phyloP scores from a whole-genome alignment of 306 rosid genomes.

The Coriaria nepalensis region DNA sequence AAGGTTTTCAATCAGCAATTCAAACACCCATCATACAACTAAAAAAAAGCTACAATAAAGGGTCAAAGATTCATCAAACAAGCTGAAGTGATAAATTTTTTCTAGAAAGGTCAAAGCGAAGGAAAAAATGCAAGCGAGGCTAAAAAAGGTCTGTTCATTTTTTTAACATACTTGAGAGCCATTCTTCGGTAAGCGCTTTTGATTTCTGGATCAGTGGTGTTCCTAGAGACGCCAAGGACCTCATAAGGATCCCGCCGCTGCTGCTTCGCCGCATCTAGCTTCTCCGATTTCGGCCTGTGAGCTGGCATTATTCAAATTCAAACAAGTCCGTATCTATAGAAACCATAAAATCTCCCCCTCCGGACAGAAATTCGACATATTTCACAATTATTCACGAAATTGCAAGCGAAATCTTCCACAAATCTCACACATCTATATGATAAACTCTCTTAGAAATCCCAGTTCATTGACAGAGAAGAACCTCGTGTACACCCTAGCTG shows the following conservation, averaged over 20 bases:
- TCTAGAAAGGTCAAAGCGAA: background rate
- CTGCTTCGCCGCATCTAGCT: constrained; percentile 46
- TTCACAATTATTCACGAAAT: constrained; percentile 16
- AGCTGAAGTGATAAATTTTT: background rate
- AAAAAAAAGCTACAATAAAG: too few relatives aligned
- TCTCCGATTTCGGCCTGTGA: constrained; percentile 71
- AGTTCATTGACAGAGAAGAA: background rate
- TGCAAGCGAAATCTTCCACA: constrained; percentile 10
- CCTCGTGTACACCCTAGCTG: constrained; percentile 6
- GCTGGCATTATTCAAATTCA: constrained; percentile 46
- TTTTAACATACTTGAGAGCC: constrained; percentile 78
- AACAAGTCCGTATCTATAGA: background rate
- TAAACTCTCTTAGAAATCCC: background rate
- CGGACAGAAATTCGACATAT: background rate
- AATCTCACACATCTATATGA: background rate
- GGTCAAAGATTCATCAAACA: too few relatives aligned
- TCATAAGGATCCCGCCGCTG: constrained; percentile 90
- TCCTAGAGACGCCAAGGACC: constrained; percentile 81
- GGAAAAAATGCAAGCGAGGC: background rate
- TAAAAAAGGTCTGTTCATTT: background rate
- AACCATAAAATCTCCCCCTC: constrained; percentile 36
- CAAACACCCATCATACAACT: too few relatives aligned
- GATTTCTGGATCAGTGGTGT: constrained; percentile 89
- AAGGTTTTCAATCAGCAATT: too few relatives aligned
- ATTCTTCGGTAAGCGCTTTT: constrained; percentile 78